phyloP scores from a whole-genome alignment of 2,329 filamentous ascomycete genomes.

The Hymenotorrendiella dingleyae region DNA sequence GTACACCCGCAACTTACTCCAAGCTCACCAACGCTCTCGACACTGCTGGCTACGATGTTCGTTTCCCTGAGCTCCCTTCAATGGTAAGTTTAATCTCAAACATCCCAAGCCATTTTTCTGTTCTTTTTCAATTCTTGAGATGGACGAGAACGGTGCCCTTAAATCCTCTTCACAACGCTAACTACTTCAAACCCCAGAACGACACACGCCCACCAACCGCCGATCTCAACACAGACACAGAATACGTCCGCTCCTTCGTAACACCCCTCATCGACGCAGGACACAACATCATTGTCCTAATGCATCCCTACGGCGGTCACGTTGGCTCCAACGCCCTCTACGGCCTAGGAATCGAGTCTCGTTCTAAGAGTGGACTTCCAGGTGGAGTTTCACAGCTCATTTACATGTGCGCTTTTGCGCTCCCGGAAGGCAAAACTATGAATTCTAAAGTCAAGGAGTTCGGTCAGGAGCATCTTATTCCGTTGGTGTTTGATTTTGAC shows the following conservation, averaged over 20 bases:
- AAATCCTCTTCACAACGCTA: too few species aligned
- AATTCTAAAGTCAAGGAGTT: slow-evolving; percentile 10
- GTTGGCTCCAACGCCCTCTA: slow-evolving; percentile 10
- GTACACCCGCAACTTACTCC: slow-evolving; percentile 5
- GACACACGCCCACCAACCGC: slow-evolving; percentile 11
- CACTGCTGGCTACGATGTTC: slow-evolving; percentile 7
- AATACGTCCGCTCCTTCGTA: slow-evolving; percentile 4
- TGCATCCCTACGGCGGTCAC: slow-evolving; percentile 14
- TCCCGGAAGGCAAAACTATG: slow-evolving; percentile 4
- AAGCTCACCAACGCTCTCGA: slow-evolving; percentile 9
- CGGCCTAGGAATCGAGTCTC: not conserved
- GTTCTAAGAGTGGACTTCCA: not conserved
- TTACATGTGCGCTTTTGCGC: slow-evolving; percentile 8
- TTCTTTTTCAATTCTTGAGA: too few species aligned
- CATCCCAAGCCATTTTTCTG: too few species aligned
- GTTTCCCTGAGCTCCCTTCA: slow-evolving; percentile 5
- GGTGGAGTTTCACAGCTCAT: slow-evolving; percentile 8
- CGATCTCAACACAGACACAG: slow-evolving; percentile 8
- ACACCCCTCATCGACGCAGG: slow-evolving; percentile 2
- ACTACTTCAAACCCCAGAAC: not conserved
- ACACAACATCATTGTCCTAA: slow-evolving; percentile 3
- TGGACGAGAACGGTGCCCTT: too few species aligned
- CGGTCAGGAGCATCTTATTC: slow-evolving; percentile 5
- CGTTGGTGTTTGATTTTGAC: slow-evolving; percentile 8
- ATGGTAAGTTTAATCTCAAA: not conserved